A percentile compares a stretch with the other conserved stretches of the same genome.
phyloP scores from a whole-genome alignment of 306 rosid genomes.

The Adenanthera pavonina region DNA sequence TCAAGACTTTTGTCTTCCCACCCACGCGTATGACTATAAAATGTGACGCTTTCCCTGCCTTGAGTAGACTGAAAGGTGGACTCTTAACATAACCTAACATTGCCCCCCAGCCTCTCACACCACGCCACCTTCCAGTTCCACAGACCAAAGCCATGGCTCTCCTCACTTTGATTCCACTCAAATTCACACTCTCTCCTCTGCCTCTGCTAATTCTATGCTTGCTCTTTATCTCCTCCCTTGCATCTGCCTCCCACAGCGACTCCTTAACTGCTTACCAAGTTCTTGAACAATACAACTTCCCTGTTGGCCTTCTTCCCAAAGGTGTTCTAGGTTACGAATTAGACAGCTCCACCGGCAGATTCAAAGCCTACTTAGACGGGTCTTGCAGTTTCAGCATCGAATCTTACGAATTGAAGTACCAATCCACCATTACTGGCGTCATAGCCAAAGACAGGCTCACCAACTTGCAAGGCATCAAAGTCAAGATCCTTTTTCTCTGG shows the following conservation, averaged over 20 bases:
- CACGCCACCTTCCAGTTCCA: background rate
- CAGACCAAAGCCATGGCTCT: constrained; percentile 10
- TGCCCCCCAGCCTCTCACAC: background rate
- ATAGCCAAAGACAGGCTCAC: constrained; percentile 52
- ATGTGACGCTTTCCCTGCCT: background rate
- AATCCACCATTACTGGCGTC: constrained; percentile 55
- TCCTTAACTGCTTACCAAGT: constrained; percentile 47
- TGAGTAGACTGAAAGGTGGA: too few relatives aligned
- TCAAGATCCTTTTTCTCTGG: constrained; percentile 56
- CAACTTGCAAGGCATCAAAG: constrained; percentile 51
- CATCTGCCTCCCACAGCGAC: constrained; percentile 24
- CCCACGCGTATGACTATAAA: background rate
- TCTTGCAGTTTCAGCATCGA: constrained; percentile 45
- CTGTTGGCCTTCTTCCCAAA: constrained; percentile 63
- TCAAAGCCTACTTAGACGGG: constrained; percentile 52
- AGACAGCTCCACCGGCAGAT: constrained; percentile 55
- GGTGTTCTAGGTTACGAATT: constrained; percentile 51
- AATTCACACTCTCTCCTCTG: background rate
- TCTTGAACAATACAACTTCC: constrained; percentile 55
- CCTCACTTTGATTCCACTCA: constrained; percentile 9
- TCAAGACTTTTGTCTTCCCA: background rate
- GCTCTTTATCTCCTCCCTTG: constrained; percentile 31
- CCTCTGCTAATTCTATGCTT: constrained; percentile 4
- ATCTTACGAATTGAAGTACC: constrained; percentile 57
- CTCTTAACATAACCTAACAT: too few relatives aligned